Base-by-base conservation (phyloP, 2,329 filamentous ascomycete genomes). In the Exophiala alcalophila region DNA sequence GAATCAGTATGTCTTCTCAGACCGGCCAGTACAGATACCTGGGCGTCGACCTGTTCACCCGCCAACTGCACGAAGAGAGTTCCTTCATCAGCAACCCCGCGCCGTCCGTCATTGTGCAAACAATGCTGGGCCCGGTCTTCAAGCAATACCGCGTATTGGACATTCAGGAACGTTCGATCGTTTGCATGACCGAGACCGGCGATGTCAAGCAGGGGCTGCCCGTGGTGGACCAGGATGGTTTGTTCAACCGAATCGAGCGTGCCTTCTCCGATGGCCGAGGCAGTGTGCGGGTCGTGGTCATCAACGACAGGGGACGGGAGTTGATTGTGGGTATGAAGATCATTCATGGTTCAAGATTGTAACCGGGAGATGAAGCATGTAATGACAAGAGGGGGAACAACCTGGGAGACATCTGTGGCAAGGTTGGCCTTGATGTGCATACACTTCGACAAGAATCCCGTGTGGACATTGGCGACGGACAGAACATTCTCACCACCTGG, bases 61-160 rank as follows among this genome's bases (percentile, higher is more conserved):
- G 95, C 81, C 88, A 97, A 77, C 81, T 98, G 57, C 89, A 97
- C 66, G 92, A 98, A 77, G 92, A 98, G 84, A 95, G 88, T 44
- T 91, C 85, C 62, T 96, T 95, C 75, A 83, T 97, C 74, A 90
- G 87, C 73, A 94, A 94, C 84, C 92, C 92, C 56, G 87, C 86
- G 57, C 91, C 91, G 59, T 95, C 87, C 59, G 92, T 98, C 50
- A 82, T 97, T 54, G 91, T 98, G 63, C 92, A 98, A 84, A 97
- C 91, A 76, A 97, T 98, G 89, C 86, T 94, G 58, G 92, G 91
- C 61, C 92, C 92, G 54, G 83, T 97, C 76, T 96, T 97, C 88
- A 97, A 97, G 88, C 92, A 97, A 80, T 98, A 98, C 84, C 90
- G 92, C 65, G 91, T 98, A 66, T 84, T 98, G 52, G 92, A 98